Percentiles rank a stretch among this genome's conserved stretches.
Conservation (phyloP, 2,329 filamentous ascomycete species). For the Scytalidium sp. region DNA sequence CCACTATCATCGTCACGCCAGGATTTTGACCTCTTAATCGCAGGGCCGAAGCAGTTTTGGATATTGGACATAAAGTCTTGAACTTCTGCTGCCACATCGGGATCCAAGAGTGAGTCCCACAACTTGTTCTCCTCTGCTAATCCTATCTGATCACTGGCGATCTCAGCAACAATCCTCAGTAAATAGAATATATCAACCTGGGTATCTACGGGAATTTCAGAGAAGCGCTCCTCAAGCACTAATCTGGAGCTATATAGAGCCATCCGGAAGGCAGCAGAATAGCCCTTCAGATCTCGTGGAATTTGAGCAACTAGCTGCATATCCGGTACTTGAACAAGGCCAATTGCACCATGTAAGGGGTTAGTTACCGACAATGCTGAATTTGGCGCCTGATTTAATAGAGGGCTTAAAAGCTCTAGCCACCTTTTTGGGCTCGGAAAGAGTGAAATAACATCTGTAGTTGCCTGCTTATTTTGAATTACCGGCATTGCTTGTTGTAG, state of each 20-base stretch:
- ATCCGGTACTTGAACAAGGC: conserved; percentile 48
- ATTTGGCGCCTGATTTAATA: conserved; percentile 52
- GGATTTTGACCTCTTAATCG: conserved; percentile 37
- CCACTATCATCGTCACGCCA: conserved; percentile 36
- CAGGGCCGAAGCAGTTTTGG: conserved; percentile 5
- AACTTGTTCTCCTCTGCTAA: conserved; percentile 40
- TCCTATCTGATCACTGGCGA: conserved; percentile 51
- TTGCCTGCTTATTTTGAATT: conserved; percentile 30
- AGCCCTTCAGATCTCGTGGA: conserved; percentile 63
- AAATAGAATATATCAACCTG: conserved; percentile 50
- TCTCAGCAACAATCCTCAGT: conserved; percentile 46
- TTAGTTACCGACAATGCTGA: conserved; percentile 72
- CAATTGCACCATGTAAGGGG: conserved; percentile 66
- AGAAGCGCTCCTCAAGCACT: conserved; percentile 39
- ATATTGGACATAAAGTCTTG: conserved; percentile 12
- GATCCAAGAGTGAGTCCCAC: conserved; percentile 40
- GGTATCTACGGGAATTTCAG: conserved; percentile 35
- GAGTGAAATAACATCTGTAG: conserved; percentile 39
- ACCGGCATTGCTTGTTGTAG: conserved; percentile 44
- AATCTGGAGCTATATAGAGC: conserved; percentile 66
- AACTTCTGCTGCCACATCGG: conserved; percentile 24
- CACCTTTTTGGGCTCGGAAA: conserved; percentile 65
- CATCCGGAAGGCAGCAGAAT: conserved; percentile 73
- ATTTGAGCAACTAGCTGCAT: conserved; percentile 13
- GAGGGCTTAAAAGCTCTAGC: conserved; percentile 56